Conservation (phyloP, 2,329 filamentous ascomycete genomes). For the Lizonia empirigonia region DNA sequence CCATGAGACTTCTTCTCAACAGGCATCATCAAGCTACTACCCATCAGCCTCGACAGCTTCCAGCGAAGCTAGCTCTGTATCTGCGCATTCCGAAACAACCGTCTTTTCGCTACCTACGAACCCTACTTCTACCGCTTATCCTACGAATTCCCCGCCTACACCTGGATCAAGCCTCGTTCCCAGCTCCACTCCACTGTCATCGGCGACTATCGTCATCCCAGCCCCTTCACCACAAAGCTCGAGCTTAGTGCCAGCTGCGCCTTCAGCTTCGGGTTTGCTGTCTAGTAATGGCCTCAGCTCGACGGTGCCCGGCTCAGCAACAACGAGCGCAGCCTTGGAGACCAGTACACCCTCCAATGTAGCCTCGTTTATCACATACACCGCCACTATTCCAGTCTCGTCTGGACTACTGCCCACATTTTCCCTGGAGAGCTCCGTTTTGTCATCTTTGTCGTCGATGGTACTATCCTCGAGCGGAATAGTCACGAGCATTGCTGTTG, state of each 20-base stretch:
- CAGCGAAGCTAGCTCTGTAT: neutral
- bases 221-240: neutral
- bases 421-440: neutral
- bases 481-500: neutral
- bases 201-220: neutral
- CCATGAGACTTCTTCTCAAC: neutral
- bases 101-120: neutral
- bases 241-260: neutral
- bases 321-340: neutral
- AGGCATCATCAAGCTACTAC: neutral
- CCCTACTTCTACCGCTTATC: constrained; percentile 1
- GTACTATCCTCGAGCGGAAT: neutral
- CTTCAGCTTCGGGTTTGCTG: neutral
- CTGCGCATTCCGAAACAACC: neutral
- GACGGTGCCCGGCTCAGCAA: neutral
- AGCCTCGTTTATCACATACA: neutral
- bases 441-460: neutral
- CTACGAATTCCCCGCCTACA: neutral
- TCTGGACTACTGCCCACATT: constrained; percentile 5
- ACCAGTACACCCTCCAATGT: neutral
- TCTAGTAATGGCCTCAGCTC: neutral
- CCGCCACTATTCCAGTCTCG: neutral
- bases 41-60: neutral
- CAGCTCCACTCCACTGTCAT: neutral
- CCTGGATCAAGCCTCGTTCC: neutral